phyloP scores from a whole-genome alignment of 2,329 filamentous ascomycete genomes.

The Hymenoscyphus albidus region DNA sequence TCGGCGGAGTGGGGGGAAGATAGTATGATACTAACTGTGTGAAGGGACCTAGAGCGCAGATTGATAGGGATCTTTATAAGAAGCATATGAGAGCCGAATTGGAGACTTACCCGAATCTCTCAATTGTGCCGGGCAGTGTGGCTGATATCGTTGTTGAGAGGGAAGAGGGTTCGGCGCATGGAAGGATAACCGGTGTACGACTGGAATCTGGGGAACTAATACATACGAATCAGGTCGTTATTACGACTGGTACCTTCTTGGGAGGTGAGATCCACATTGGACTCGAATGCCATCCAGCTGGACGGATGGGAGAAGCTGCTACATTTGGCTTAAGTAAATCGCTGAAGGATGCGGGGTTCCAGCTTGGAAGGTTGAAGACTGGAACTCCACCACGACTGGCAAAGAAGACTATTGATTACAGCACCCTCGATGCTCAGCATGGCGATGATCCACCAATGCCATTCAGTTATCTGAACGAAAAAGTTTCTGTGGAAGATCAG shows the following conservation, averaged over 20 bases:
- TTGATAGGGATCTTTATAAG: conserved; percentile 86
- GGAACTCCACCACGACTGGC: conserved; percentile 89
- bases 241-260: conserved; percentile 94
- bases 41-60: conserved; percentile 85
- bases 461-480: conserved; percentile 85
- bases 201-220: conserved; percentile 85
- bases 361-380: conserved; percentile 87
- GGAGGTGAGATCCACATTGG: conserved; percentile 97
- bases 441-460: conserved; percentile 85
- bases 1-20: neutral
- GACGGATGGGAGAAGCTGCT: conserved; percentile 88
- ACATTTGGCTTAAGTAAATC: conserved; percentile 92
- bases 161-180: conserved; percentile 48
- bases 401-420: conserved; percentile 76
- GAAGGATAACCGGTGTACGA: conserved; percentile 77
- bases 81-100: conserved; percentile 89
- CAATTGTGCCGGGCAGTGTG: conserved; percentile 79
- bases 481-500: conserved; percentile 75
- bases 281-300: conserved; percentile 76
- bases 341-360: conserved; percentile 80
- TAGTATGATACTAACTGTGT: conserved; percentile 6
- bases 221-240: conserved; percentile 75
- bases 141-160: conserved; percentile 81
- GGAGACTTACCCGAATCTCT: conserved; percentile 69
- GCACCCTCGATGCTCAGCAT: conserved; percentile 63